Conservation (phyloP, 2,329 filamentous ascomycete species). For the Pyrenochaeta sp. region DNA sequence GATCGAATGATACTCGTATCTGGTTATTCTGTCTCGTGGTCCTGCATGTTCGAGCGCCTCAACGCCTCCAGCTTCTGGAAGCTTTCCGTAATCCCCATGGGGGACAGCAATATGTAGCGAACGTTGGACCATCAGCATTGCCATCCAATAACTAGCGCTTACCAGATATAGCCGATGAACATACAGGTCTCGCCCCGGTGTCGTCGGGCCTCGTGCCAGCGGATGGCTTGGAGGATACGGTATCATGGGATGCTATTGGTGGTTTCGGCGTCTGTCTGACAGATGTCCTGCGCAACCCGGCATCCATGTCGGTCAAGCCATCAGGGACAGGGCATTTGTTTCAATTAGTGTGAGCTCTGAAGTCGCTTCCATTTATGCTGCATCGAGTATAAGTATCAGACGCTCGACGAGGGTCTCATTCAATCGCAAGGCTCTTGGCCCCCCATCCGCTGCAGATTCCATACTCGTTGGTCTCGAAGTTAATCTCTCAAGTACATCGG, state of each 20-base stretch:
- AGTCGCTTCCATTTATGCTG: slow-evolving; percentile 7
- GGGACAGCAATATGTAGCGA: slow-evolving; percentile 21
- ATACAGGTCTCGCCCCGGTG: slow-evolving; percentile 26
- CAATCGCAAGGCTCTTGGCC: slow-evolving; percentile 23
- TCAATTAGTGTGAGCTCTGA: slow-evolving; percentile 8
- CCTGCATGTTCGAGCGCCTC: slow-evolving; percentile 12
- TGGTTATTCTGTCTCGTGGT: slow-evolving; percentile 12
- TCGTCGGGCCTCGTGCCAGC: slow-evolving; percentile 33
- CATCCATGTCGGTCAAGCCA: slow-evolving; percentile 25
- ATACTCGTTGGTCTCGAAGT: slow-evolving; percentile 2
- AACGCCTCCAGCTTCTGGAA: slow-evolving; percentile 21
- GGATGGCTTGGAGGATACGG: slow-evolving; percentile 25
- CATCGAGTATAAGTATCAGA: slow-evolving; percentile 29
- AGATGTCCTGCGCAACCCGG: slow-evolving; percentile 20
- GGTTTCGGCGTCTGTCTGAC: slow-evolving; percentile 18
- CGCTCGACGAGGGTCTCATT: slow-evolving; percentile 12
- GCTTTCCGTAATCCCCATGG: slow-evolving; percentile 20
- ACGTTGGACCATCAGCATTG: slow-evolving; percentile 19
- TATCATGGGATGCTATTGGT: slow-evolving; percentile 27
- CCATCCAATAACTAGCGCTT: slow-evolving; percentile 10
- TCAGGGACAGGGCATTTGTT: slow-evolving; percentile 9
- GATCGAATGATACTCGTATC: slow-evolving; percentile 1
- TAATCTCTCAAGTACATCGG: background rate
- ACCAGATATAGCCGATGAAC: slow-evolving; percentile 14
- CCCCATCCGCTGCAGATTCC: slow-evolving; percentile 19